Percentiles rank a stretch among this genome's conserved stretches.
Conservation (phyloP, 306 rosid genomes). For the Dryas octopetala region DNA sequence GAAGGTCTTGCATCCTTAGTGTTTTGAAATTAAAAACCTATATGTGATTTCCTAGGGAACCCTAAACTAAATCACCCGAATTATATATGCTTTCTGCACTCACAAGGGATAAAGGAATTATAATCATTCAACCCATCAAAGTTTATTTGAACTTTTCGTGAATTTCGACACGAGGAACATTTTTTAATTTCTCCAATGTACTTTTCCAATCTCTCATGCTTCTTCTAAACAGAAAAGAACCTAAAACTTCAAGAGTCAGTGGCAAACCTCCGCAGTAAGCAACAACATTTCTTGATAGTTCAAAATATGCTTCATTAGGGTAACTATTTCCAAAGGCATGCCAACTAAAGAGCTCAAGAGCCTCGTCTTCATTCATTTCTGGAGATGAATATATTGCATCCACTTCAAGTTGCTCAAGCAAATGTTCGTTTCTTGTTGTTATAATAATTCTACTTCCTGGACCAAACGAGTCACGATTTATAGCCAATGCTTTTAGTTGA, state of each 20-base stretch:
- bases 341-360: constrained; percentile 30
- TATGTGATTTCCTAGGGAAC: too few species aligned
- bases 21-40: too few species aligned
- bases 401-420: not conserved
- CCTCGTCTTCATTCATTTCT: constrained; percentile 18
- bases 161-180: constrained; percentile 13
- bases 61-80: too few species aligned
- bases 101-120: too few species aligned
- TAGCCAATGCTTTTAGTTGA: constrained; percentile 11
- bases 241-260: constrained; percentile 38
- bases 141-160: constrained; percentile 26
- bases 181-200: constrained; percentile 25
- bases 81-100: too few species aligned
- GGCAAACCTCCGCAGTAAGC: constrained; percentile 39
- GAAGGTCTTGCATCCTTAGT: too few species aligned
- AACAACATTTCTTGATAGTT: constrained; percentile 10
- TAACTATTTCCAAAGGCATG: constrained; percentile 29
- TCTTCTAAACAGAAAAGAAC: constrained; percentile 29
- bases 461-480: constrained; percentile 1
- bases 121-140: constrained; percentile 16
- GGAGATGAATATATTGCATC: not conserved
- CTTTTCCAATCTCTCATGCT: constrained; percentile 19
- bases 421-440: constrained; percentile 19
- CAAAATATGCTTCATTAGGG: not conserved
- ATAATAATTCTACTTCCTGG: constrained; percentile 23